Conservation (phyloP, 305 asterid species). For the Ilex paraguariensis region DNA sequence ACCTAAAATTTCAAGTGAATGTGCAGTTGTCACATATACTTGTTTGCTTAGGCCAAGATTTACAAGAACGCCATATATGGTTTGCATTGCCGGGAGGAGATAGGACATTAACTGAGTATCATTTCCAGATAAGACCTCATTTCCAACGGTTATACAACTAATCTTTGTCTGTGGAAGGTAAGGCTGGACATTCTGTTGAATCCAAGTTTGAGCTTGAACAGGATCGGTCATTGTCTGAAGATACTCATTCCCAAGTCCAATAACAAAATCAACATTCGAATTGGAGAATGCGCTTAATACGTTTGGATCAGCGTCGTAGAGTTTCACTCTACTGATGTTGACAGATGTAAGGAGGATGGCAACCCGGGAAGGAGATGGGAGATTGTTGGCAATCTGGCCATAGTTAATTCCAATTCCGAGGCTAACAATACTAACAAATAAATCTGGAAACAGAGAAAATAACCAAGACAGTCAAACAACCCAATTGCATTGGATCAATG, state of each 20-base stretch:
- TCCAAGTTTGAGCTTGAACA: conserved; percentile 64
- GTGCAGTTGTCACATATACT: conserved; percentile 67
- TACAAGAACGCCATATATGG: conserved; percentile 39
- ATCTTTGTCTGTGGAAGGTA: conserved; percentile 50
- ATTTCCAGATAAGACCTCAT: conserved; percentile 64
- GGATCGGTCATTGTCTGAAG: conserved; percentile 64
- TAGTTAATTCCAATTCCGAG: conserved; percentile 76
- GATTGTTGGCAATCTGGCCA: conserved; percentile 83
- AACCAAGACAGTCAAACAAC: neutral
- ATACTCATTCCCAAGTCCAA: conserved; percentile 65
- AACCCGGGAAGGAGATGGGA: conserved; percentile 69
- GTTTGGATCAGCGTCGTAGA: conserved; percentile 71
- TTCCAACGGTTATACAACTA: conserved; percentile 68
- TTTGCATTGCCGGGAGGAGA: conserved; percentile 79
- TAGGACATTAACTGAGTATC: conserved; percentile 39
- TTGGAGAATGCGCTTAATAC: conserved; percentile 62
- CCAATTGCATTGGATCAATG: too few species aligned
- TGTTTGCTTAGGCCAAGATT: conserved; percentile 52
- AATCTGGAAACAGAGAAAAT: conserved; percentile 30
- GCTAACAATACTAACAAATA: conserved; percentile 23
- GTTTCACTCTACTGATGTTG: conserved; percentile 64
- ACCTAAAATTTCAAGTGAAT: conserved; percentile 47
- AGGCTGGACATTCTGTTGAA: conserved; percentile 65
- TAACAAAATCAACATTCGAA: conserved; percentile 59
- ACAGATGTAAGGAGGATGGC: conserved; percentile 53